Base-by-base conservation (phyloP, 331 rosid species). In the Saraca asoca region DNA sequence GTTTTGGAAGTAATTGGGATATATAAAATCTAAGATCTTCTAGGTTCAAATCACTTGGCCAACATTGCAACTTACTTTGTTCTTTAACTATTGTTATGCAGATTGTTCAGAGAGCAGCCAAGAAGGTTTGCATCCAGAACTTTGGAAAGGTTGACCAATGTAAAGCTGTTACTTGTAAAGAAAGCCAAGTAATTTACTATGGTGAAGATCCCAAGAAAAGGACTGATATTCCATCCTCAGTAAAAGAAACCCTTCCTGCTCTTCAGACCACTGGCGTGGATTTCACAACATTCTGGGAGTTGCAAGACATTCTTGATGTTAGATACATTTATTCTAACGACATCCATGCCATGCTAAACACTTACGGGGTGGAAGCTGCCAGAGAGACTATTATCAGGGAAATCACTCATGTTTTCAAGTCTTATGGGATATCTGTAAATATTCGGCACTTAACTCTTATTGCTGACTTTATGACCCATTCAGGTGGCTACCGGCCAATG, bases 331-430 rank as follows among this genome's bases (percentile, higher is more conserved):
- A 90, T 74, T 82, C 98, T 64, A 94, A 90, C 67, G 69, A 75
- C 62, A 79, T 94, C 29, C 81, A 83, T 77, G 89, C 87, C 7
- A 83, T 94, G 85, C 85, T 88, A 19, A 61, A 17, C 1, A 70
- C 95, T 0, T 94, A 84, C 2, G 97, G 98, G 68, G 92, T 94
- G 71, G 97, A 94, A 80, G 92, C 95, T 2, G 98, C 95, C 54
- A 84, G 94, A 81, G 98, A 73, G 62, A 86, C 91, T 48, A 84
- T 88, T 72, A 94, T 94, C 45, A 78, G 91, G 75, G 98, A 94
- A 81, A 59, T 90, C 5, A 83, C 70, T 34, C 82, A 90, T 18
- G 96, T 90, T 52, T 94, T 88, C 85, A 91, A 79, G 58, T 85
- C 95, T 18, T 90, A 90, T 13, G 92, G 96, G 14, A 94, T 88